Evolutionary conservation across 352 stramenopile genomes (phyloP).

Genomic region (Globisporangium uncinulatum): DNA sequence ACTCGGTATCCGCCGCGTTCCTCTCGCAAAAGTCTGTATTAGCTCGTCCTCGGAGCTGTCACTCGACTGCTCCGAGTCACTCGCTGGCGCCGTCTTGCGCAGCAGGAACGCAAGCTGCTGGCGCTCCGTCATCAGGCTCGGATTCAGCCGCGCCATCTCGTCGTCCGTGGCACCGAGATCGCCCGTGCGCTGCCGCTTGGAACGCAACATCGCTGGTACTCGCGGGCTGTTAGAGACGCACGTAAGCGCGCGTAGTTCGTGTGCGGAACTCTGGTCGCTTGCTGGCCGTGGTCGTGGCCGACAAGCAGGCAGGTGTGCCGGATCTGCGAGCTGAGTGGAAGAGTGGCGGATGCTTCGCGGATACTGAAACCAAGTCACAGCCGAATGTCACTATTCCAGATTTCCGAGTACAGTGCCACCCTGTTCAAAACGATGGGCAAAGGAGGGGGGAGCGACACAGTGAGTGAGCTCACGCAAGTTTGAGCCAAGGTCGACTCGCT

Average conservation of each 20-base stretch:
- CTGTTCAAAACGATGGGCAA: too few species aligned
- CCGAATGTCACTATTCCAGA: too few species aligned
- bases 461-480: too few species aligned
- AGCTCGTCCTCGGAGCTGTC: conserved; percentile 27
- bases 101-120: conserved; percentile 82
- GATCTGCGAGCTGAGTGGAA: too few species aligned
- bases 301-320: too few species aligned
- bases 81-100: conserved; percentile 50
- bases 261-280: background rate
- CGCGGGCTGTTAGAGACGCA: background rate
- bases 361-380: too few species aligned
- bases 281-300: background rate
- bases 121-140: conserved; percentile 77
- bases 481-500: too few species aligned
- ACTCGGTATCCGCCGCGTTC: conserved; percentile 9
- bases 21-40: conserved; percentile 8
- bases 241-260: background rate
- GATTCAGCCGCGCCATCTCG: conserved; percentile 24
- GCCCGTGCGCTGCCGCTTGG: conserved; percentile 11
- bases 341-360: too few species aligned
- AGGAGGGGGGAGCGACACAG: too few species aligned
- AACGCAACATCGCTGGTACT: conserved; percentile 11
- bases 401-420: too few species aligned
- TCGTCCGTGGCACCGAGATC: conserved; percentile 10
- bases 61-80: conserved; percentile 14